phyloP scores from a whole-genome alignment of 2,329 filamentous ascomycete genomes.

The Colletotrichum shisoi region DNA sequence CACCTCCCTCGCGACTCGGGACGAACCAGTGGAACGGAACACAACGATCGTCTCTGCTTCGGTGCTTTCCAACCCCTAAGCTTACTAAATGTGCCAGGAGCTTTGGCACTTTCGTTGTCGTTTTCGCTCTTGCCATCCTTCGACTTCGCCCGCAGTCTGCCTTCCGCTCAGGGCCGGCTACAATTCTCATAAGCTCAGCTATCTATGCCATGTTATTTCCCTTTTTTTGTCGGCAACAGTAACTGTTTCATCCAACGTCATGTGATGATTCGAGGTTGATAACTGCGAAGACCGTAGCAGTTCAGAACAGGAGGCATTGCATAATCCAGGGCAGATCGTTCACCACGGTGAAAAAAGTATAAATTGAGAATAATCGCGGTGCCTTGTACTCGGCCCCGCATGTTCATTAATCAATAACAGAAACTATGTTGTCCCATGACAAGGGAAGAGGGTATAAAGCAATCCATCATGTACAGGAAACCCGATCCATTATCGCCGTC shows the following conservation, averaged over 20 bases:
- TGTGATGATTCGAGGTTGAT: neutral
- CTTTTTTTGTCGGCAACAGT: neutral
- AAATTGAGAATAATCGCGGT: neutral
- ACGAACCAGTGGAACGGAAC: slow-evolving; percentile 22
- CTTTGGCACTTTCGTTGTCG: neutral
- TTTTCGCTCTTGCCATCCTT: neutral
- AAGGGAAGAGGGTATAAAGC: slow-evolving; percentile 35
- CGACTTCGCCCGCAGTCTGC: neutral
- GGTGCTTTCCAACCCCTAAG: no score
- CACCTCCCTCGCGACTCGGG: slow-evolving; percentile 29
- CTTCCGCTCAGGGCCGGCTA: neutral
- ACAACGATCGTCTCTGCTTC: neutral
- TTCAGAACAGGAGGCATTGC: no score
- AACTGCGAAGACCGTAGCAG: neutral
- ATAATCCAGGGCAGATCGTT: neutral
- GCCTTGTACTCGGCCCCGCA: neutral
- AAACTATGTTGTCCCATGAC: slow-evolving; percentile 30
- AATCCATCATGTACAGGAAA: slow-evolving; percentile 23
- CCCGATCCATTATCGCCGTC: slow-evolving; percentile 6
- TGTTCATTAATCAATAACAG: slow-evolving; percentile 20
- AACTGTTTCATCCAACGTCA: neutral
- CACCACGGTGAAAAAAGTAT: neutral
- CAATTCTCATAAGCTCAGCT: neutral
- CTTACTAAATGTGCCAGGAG: neutral
- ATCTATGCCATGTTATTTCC: neutral